Evolutionary conservation across 2,329 filamentous ascomycete species (phyloP), one percentile per base, ranked within the genome.

Genomic region (Paraphaeosphaeria minitans): DNA sequence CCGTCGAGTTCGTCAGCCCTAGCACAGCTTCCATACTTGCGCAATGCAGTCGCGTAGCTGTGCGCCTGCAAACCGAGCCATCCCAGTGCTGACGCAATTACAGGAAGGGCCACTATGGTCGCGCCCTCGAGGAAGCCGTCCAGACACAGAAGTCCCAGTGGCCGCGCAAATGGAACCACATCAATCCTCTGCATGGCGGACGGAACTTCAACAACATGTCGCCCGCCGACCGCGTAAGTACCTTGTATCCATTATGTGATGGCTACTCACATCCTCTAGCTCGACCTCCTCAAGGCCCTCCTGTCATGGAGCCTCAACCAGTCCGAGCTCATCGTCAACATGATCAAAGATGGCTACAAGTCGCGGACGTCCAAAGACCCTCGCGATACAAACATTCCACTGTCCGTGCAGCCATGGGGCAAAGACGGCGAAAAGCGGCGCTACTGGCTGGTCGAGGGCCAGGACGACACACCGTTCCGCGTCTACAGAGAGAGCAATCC

Each of bases 401-500:
- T 96, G 37, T 93, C 92, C 0, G 91, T 97, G 47, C 93, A 96
- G 73, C 88, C 92, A 4, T 97, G 93, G 93, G 93, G 93, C 9
- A 85, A 87, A 13, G 93, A 97, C 75, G 92, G 91, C 64, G 89
- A 97, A 68, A 96, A 95, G 81, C 88, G 95, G 56, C 88, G 93
- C 59, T 99, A 98, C 78, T 99, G 90, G 81, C 82, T 99, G 49
- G 86, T 99, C 62, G 95, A 99, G 78, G 95, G 95, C 13, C 86
- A 92, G 66, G 94, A 98, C 68, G 93, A 99, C 77, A 98, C 94
- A 3, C 86, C 90, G 62, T 99, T 99, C 77, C 87, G 95, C 62
- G 86, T 99, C 46, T 99, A 99, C 76, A 86, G 95, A 54, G 95
- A 99, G 78, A 94, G 91, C 78, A 96, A 96, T 70, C 90, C 92